A percentile compares a stretch with the other conserved stretches of the same genome.
phyloP scores from a whole-genome alignment of 192 early-diverging fungal species.

The Coemansia sp. region DNA sequence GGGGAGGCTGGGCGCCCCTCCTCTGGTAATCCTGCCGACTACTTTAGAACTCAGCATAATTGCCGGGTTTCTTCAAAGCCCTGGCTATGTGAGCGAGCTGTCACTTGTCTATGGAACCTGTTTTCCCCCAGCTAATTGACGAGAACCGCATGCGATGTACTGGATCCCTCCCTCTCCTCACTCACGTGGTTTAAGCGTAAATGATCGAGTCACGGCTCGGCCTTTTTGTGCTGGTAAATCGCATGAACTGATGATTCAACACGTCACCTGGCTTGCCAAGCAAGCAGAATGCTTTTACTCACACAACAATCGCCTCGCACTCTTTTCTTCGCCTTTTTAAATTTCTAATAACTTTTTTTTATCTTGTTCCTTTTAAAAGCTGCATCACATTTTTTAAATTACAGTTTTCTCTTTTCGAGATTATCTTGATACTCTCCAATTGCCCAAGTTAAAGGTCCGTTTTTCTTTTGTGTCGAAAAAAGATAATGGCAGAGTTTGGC shows the following conservation, averaged over 20 bases:
- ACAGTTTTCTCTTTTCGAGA: neutral
- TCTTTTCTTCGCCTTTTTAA: neutral
- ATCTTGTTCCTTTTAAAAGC: neutral
- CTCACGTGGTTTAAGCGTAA: neutral
- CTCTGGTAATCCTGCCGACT: neutral
- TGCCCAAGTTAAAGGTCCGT: neutral
- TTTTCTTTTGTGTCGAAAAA: neutral
- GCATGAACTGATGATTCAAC: neutral
- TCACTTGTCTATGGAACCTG: neutral
- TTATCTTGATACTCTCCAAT: neutral
- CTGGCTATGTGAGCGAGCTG: too few relatives aligned
- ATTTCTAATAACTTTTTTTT: neutral
- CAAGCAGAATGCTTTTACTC: too few relatives aligned
- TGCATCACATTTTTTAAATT: neutral
- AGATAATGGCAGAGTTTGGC: slow-evolving; percentile 43
- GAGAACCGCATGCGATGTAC: neutral
- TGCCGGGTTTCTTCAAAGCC: too few relatives aligned
- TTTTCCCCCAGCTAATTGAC: neutral
- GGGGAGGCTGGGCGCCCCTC: neutral
- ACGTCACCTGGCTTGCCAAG: slow-evolving; percentile 1
- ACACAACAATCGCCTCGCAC: too few relatives aligned
- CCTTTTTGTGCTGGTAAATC: neutral
- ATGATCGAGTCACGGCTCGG: neutral
- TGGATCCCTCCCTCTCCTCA: neutral
- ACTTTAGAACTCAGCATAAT: neutral